Conservation (phyloP, 2,329 filamentous ascomycete species). For the Rhynchosporium secalis region DNA sequence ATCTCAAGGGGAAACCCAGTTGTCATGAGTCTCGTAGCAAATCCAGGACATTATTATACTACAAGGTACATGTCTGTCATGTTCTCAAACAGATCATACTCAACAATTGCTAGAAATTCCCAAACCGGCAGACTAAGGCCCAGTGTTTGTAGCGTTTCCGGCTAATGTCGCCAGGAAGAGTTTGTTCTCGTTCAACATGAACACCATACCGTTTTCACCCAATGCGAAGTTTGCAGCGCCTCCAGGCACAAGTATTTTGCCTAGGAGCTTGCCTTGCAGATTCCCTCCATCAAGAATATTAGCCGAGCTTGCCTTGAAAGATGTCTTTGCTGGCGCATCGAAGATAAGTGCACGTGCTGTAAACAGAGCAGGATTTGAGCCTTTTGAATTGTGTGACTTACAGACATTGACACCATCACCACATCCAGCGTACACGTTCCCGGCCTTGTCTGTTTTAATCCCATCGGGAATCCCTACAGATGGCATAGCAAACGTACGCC, state of each 20-base stretch:
- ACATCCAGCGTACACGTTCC: constrained; percentile 9
- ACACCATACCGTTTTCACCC: constrained; percentile 23
- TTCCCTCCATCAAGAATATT: constrained; percentile 40
- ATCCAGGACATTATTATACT: too few relatives aligned
- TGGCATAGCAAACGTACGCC: constrained; percentile 13
- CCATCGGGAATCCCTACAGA: constrained; percentile 13
- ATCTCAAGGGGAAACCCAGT: too few relatives aligned
- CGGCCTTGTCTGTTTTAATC: constrained; percentile 13
- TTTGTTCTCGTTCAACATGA: constrained; percentile 28
- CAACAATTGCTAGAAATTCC: background rate
- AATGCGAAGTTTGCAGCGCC: constrained; percentile 26
- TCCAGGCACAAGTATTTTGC: constrained; percentile 50
- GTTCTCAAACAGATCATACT: background rate
- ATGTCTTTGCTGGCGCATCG: background rate
- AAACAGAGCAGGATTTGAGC: background rate
- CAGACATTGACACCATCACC: constrained; percentile 56
- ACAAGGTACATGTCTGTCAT: too few relatives aligned
- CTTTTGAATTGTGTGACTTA: background rate
- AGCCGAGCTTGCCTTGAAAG: background rate
- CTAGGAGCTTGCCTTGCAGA: constrained; percentile 48
- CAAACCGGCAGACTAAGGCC: background rate
- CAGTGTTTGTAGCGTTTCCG: background rate
- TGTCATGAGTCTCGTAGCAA: too few relatives aligned
- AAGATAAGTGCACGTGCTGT: background rate
- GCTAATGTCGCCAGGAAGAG: constrained; percentile 22